A percentile compares a stretch with the other conserved stretches of the same genome.
These are phyloP conservation scores for Skeletonema tropicum DNA, from an alignment of 108 stramenopile genomes.

Conservation along the genomic window DNA sequence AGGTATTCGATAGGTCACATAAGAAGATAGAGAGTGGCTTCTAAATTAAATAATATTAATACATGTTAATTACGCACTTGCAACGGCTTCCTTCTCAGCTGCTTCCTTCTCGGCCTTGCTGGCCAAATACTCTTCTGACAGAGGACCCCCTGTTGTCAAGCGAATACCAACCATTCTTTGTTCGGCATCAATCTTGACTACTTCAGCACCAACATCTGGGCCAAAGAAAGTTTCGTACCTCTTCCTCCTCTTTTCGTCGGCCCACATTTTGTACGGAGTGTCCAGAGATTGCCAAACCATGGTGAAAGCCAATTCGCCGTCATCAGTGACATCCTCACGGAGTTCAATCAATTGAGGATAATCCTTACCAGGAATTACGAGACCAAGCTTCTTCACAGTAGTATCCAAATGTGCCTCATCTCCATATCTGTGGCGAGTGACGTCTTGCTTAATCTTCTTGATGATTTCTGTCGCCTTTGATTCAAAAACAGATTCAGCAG, in stretches of 20 bases:
- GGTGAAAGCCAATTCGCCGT: slow-evolving; percentile 86
- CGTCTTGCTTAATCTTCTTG: slow-evolving; percentile 92
- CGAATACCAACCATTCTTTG: slow-evolving; percentile 91
- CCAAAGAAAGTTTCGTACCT: slow-evolving; percentile 97
- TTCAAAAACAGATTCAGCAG: slow-evolving; percentile 76
- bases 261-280: slow-evolving; percentile 98
- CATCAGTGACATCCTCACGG: slow-evolving; percentile 70
- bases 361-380: slow-evolving; percentile 92
- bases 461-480: slow-evolving; percentile 90
- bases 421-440: slow-evolving; percentile 97
- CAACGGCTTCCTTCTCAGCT: slow-evolving; percentile 10
- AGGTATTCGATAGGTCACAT: no score
- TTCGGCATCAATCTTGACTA: slow-evolving; percentile 93
- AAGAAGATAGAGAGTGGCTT: no score
- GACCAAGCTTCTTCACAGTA: slow-evolving; percentile 93
- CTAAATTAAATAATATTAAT: not conserved
- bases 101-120: slow-evolving; percentile 24
- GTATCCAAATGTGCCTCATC: slow-evolving; percentile 98
- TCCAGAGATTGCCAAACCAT: slow-evolving; percentile 94
- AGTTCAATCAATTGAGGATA: slow-evolving; percentile 94
- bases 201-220: slow-evolving; percentile 87
- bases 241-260: slow-evolving; percentile 88
- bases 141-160: slow-evolving; percentile 75
- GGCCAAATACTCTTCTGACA: slow-evolving; percentile 42
- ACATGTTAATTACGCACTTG: slow-evolving; percentile 7